Percentiles rank a stretch among this genome's conserved stretches.
phyloP scores from a whole-genome alignment of 2,329 filamentous ascomycete genomes.

The Colletotrichum cereale region DNA sequence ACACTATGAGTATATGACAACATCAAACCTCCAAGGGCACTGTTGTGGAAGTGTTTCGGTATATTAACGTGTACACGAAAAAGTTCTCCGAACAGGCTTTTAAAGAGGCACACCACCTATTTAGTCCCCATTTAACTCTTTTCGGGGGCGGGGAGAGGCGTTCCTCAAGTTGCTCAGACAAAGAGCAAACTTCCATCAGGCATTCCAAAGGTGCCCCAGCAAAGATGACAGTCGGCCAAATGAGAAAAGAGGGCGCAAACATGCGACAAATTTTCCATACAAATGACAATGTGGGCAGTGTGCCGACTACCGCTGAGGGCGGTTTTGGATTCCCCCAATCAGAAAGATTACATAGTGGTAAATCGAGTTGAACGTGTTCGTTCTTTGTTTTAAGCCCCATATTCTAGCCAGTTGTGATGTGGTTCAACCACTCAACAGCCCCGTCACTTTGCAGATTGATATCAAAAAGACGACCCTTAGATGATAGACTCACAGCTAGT shows the following conservation, averaged over 20 bases:
- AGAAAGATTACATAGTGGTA: neutral
- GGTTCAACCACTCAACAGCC: neutral
- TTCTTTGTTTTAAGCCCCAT: neutral
- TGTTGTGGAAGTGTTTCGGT: neutral
- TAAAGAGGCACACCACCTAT: neutral
- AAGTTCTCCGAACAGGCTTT: neutral
- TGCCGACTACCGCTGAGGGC: neutral
- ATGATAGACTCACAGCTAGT: too few species aligned
- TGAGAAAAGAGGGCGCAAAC: neutral
- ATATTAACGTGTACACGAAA: neutral
- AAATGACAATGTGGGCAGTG: neutral
- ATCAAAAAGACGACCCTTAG: neutral
- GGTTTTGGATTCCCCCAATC: neutral
- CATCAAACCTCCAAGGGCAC: neutral
- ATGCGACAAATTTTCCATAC: neutral
- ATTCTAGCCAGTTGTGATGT: neutral
- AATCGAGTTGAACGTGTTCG: neutral
- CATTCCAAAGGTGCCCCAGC: too few species aligned
- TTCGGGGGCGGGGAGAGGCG: neutral
- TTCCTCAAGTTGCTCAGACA: too few species aligned
- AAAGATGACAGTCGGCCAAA: neutral
- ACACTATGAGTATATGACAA: neutral
- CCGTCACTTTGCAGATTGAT: neutral
- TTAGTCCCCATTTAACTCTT: neutral
- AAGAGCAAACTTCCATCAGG: neutral